Conservation (phyloP, 345 rosid species). For the Eucalyptus paniculata region DNA sequence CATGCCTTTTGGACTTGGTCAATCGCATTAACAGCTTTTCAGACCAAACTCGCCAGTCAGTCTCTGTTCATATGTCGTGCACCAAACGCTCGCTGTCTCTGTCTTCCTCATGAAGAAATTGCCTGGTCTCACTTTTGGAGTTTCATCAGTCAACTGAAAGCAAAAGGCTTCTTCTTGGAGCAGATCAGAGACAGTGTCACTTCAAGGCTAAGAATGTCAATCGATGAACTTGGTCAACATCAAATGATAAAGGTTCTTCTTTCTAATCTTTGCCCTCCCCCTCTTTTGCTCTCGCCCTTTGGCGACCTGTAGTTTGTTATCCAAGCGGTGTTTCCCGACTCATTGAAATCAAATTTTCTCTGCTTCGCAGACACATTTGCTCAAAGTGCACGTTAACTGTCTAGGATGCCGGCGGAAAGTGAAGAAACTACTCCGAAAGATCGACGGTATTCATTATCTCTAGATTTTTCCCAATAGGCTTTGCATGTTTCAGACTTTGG, state of each 20-base stretch:
- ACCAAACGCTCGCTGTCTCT: not conserved
- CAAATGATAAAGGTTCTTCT: conserved; percentile 18
- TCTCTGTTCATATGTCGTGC: not conserved
- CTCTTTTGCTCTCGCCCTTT: not conserved
- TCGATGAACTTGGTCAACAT: conserved; percentile 14
- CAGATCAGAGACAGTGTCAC: not conserved
- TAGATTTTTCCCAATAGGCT: not conserved
- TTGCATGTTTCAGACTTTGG: not conserved
- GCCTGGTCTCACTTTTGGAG: not conserved
- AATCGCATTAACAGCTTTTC: not conserved
- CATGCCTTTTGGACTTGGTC: not conserved
- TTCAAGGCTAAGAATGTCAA: conserved; percentile 9
- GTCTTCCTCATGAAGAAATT: not conserved
- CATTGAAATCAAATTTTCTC: not conserved
- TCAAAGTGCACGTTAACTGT: conserved; percentile 64
- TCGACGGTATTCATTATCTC: conserved; percentile 35
- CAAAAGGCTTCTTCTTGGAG: not conserved
- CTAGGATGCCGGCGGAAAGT: conserved; percentile 63
- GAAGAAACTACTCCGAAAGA: conserved; percentile 52
- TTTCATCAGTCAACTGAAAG: not conserved
- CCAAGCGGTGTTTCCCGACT: not conserved
- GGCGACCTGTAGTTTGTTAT: not conserved
- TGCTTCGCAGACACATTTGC: conserved; percentile 33
- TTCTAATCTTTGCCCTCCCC: not conserved
- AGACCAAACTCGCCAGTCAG: not conserved